Percentiles rank a stretch among this genome's conserved stretches.
phyloP scores from a whole-genome alignment of 768 basidiomycete species.

The Chalciporus pseudorubinellus region DNA sequence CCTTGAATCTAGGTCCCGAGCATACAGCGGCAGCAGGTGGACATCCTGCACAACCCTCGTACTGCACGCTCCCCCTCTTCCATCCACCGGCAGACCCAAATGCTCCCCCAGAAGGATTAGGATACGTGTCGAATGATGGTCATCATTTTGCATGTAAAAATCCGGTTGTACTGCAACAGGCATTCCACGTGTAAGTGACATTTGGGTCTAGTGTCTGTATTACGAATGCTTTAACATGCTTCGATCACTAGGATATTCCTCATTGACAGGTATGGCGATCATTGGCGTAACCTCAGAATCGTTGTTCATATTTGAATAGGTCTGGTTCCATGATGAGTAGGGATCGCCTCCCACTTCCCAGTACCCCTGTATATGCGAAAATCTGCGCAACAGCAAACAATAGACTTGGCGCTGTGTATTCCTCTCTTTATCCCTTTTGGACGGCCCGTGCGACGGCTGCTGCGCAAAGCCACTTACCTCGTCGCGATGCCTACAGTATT shows the following conservation, averaged over 20 bases:
- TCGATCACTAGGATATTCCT: slow-evolving; percentile 15
- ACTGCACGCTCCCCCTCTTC: slow-evolving; percentile 54
- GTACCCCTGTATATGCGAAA: slow-evolving; percentile 33
- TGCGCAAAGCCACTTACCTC: slow-evolving; percentile 21
- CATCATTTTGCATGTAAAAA: slow-evolving; percentile 54
- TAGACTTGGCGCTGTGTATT: slow-evolving; percentile 57
- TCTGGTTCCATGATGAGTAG: slow-evolving; percentile 46
- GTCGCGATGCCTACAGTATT: slow-evolving; percentile 53
- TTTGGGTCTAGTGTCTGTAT: neutral
- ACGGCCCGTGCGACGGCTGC: slow-evolving; percentile 41
- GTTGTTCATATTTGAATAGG: slow-evolving; percentile 26
- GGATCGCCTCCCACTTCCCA: slow-evolving; percentile 42
- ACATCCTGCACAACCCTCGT: slow-evolving; percentile 45
- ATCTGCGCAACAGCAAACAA: slow-evolving; percentile 39
- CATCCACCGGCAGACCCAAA: slow-evolving; percentile 36
- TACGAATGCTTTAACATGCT: neutral
- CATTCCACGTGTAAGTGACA: slow-evolving; percentile 58
- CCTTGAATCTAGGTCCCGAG: slow-evolving; percentile 41
- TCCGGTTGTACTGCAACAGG: slow-evolving; percentile 45
- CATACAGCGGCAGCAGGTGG: slow-evolving; percentile 38
- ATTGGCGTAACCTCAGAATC: neutral
- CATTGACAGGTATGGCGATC: slow-evolving; percentile 15
- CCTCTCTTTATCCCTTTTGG: slow-evolving; percentile 55
- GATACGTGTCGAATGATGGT: slow-evolving; percentile 57
- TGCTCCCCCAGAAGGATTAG: slow-evolving; percentile 24